Evolutionary conservation across 352 stramenopile species (phyloP).

Genomic region (Phytophthora agathidicida): DNA sequence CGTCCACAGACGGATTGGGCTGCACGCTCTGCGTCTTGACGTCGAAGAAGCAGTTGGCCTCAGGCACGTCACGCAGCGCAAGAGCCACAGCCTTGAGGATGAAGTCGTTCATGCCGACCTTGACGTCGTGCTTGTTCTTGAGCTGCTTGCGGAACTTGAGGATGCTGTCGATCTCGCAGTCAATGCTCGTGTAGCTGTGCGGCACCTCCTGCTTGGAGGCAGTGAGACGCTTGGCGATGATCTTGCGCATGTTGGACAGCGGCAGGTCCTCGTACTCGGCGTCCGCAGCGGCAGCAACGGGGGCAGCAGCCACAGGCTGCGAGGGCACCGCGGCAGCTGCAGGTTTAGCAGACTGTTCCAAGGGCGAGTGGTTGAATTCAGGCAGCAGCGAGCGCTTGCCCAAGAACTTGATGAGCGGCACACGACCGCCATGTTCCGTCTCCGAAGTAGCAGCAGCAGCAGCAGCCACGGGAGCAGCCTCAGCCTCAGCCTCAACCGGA

Average conservation of each 20-base stretch:
- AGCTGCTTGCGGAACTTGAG: slow-evolving; percentile 93
- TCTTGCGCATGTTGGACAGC: slow-evolving; percentile 97
- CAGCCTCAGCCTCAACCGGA: not conserved
- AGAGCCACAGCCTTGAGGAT: slow-evolving; percentile 98
- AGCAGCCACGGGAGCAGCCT: slow-evolving; percentile 7
- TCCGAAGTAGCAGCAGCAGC: not conserved
- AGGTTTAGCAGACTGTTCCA: slow-evolving; percentile 31
- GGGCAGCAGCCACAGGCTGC: slow-evolving; percentile 12
- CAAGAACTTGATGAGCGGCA: slow-evolving; percentile 87
- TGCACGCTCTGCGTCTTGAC: slow-evolving; percentile 64
- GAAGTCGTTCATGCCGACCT: slow-evolving; percentile 99
- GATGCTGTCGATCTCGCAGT: slow-evolving; percentile 95
- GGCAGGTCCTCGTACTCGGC: slow-evolving; percentile 84
- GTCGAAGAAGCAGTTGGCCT: slow-evolving; percentile 90
- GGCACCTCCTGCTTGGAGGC: slow-evolving; percentile 97
- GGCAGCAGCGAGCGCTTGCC: slow-evolving; percentile 80
- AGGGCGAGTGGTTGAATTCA: slow-evolving; percentile 38
- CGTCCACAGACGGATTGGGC: slow-evolving; percentile 93
- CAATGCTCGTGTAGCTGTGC: slow-evolving; percentile 97
- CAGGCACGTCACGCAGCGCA: slow-evolving; percentile 96
- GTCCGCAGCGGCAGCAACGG: slow-evolving; percentile 17
- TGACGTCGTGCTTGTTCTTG: slow-evolving; percentile 92
- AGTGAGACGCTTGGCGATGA: slow-evolving; percentile 97
- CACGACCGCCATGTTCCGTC: slow-evolving; percentile 32
- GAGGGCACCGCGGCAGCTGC: slow-evolving; percentile 14